Conservation (phyloP, 2,329 filamentous ascomycete species). For the Massarina eburnea region DNA sequence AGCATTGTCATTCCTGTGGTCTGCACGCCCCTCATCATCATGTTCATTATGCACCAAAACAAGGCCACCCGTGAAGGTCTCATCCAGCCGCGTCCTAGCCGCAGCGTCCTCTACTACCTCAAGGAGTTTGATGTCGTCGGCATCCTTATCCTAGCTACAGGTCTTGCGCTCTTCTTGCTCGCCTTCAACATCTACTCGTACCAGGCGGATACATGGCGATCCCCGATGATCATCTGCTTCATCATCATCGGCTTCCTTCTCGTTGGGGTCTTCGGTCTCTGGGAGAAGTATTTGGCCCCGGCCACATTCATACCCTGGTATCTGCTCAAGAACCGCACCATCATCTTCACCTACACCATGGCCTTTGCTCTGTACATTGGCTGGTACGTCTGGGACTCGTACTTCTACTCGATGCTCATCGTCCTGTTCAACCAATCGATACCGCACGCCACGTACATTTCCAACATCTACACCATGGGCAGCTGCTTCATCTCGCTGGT, state of each 20-base stretch:
- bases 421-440: slow-evolving; percentile 42
- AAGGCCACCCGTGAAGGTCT: slow-evolving; percentile 63
- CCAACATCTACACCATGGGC: slow-evolving; percentile 45
- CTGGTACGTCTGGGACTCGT: slow-evolving; percentile 45
- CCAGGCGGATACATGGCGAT: slow-evolving; percentile 37
- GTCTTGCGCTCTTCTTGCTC: slow-evolving; percentile 67
- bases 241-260: slow-evolving; percentile 42
- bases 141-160: slow-evolving; percentile 61
- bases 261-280: slow-evolving; percentile 42
- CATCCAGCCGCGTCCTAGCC: slow-evolving; percentile 47
- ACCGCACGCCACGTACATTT: slow-evolving; percentile 41
- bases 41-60: slow-evolving; percentile 59
- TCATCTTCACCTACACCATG: slow-evolving; percentile 57
- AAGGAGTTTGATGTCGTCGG: slow-evolving; percentile 67
- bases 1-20: slow-evolving; percentile 65
- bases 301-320: slow-evolving; percentile 49
- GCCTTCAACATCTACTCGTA: slow-evolving; percentile 61
- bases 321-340: slow-evolving; percentile 53
- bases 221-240: slow-evolving; percentile 46
- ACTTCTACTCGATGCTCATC: slow-evolving; percentile 46
- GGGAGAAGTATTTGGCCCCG: slow-evolving; percentile 45
- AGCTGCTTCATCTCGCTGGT: slow-evolving; percentile 34
- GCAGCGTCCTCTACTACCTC: slow-evolving; percentile 56
- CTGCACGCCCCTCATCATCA: slow-evolving; percentile 61
- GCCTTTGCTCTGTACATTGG: slow-evolving; percentile 40